Evolutionary conservation across 352 stramenopile species (phyloP), one percentile per base, ranked within the genome.

Genomic region (Phytophthora tubulina): DNA sequence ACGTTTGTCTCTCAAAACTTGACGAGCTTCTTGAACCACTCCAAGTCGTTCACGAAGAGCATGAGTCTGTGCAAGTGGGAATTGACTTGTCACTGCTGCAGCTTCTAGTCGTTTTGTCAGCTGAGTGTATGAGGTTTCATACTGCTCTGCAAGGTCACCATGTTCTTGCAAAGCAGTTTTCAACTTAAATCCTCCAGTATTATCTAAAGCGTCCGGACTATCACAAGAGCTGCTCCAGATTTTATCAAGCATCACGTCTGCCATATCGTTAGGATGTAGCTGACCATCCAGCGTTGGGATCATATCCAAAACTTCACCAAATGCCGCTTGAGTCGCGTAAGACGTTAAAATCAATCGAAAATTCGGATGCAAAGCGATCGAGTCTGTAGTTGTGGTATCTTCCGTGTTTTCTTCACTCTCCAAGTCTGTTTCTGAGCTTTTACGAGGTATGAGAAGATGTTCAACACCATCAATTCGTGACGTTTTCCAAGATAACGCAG

Each of bases 281-380:
- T 63, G 21, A 3, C 66, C 81, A 17, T 79, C 73, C 0, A 92
- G 33, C 1, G 79, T 78, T 21, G 82, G 82, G 10, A 84, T 54
- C 32, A 63, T 57, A 1, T 69, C 59, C 5, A 88, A 57, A 7
- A 44, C 21, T 8, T 89, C 84, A 30, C 82, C 81, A 74, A 93
- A 93, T 0, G 56, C 61, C 1, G 48, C 30, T 33, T 53, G 59
- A 14, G 65, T 46, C 0, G 66, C 35, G 5, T 85, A 70, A 1
- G 85, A 79, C 4, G 75, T 75, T 15, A 93, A 35, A 8, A 93
- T 68, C 9, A 85, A 67, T 3, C 82, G 82, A 35, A 89, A 86
- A 1, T 69, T 61, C 0, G 68, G 15, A 38, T 89, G 70, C 4
- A 92, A 59, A 4, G 67, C 67, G 11, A 91, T 59, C 0, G 35